Percentiles rank a stretch among this genome's conserved stretches.
phyloP scores from a whole-genome alignment of 2,329 filamentous ascomycete genomes.

The Claviceps sp. region DNA sequence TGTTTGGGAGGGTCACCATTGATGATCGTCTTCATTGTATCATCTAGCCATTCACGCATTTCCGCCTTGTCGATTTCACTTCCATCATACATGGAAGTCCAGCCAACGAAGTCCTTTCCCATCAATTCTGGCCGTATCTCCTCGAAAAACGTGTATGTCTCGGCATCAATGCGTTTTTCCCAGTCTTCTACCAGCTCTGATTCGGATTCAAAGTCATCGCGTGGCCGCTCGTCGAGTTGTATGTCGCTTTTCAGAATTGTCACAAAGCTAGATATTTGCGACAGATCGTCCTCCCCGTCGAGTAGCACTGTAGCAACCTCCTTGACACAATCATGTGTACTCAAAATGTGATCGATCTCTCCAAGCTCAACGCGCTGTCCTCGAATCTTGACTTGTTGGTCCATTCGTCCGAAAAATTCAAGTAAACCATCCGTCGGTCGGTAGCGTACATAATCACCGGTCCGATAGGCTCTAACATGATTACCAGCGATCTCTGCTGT shows the following conservation, averaged over 20 bases:
- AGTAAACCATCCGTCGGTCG: slow-evolving; percentile 11
- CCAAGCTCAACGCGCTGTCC: slow-evolving; percentile 18
- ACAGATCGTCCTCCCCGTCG: slow-evolving; percentile 1
- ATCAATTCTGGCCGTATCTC: slow-evolving; percentile 3
- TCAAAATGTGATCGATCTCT: slow-evolving; percentile 15
- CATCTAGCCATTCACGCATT: slow-evolving; percentile 21
- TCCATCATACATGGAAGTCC: slow-evolving; percentile 21
- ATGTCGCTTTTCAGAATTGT: background rate
- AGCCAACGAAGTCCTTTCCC: slow-evolving; percentile 17
- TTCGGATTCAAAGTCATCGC: background rate
- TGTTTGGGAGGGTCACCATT: slow-evolving; percentile 3
- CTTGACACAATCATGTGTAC: slow-evolving; percentile 6
- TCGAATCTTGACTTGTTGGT: slow-evolving; percentile 17
- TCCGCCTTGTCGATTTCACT: slow-evolving; percentile 12
- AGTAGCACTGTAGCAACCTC: slow-evolving; percentile 9
- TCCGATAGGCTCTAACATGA: slow-evolving; percentile 11
- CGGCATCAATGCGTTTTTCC: background rate
- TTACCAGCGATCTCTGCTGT: slow-evolving; percentile 3
- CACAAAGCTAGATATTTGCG: slow-evolving; percentile 8
- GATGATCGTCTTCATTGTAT: slow-evolving; percentile 13
- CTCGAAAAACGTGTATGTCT: background rate
- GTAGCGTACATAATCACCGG: slow-evolving; percentile 15
- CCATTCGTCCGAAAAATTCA: slow-evolving; percentile 16
- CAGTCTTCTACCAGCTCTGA: background rate
- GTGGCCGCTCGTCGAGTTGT: background rate